Percentiles rank a stretch among this genome's conserved stretches.
phyloP scores from a whole-genome alignment of 176 grass and related monocot species.

The Aegilops bicornis region DNA sequence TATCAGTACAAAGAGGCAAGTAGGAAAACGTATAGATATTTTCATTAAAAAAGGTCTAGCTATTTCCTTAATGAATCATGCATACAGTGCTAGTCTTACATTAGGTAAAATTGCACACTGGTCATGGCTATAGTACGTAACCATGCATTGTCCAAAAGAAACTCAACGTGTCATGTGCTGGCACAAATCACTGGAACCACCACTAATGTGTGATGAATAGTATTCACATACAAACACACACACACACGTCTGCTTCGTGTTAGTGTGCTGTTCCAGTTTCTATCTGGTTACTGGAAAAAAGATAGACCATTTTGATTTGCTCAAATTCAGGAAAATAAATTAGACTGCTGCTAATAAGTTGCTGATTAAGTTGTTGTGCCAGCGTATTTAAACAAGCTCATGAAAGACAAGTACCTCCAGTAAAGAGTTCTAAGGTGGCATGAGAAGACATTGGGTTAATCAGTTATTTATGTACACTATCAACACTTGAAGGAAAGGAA shows the following conservation, averaged over 20 bases:
- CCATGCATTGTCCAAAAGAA: not conserved
- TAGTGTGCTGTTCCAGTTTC: not conserved
- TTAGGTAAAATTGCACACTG: conserved; percentile 1
- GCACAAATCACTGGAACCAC: conserved; percentile 17
- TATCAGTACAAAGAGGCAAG: not conserved
- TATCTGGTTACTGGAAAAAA: not conserved
- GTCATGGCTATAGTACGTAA: not conserved
- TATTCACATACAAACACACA: not conserved
- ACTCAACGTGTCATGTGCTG: not conserved
- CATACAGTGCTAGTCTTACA: conserved; percentile 1
- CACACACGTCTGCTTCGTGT: not conserved
- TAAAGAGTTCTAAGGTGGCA: not conserved
- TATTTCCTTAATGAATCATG: conserved; percentile 1
- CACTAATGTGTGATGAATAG: not conserved
- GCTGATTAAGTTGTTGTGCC: not conserved
- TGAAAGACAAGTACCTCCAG: not conserved
- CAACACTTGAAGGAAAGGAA: not conserved
- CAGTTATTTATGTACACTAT: not conserved
- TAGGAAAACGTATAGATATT: conserved; percentile 7
- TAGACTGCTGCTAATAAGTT: not conserved
- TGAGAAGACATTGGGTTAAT: conserved; percentile 12
- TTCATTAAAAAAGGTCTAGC: conserved; percentile 15
- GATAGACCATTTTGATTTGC: not conserved
- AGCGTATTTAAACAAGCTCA: not conserved
- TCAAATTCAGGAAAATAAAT: not conserved